Evolutionary conservation across 805 yeast species (phyloP), one percentile per base, ranked within the genome.

Genomic region (Barnettozyma populi): DNA sequence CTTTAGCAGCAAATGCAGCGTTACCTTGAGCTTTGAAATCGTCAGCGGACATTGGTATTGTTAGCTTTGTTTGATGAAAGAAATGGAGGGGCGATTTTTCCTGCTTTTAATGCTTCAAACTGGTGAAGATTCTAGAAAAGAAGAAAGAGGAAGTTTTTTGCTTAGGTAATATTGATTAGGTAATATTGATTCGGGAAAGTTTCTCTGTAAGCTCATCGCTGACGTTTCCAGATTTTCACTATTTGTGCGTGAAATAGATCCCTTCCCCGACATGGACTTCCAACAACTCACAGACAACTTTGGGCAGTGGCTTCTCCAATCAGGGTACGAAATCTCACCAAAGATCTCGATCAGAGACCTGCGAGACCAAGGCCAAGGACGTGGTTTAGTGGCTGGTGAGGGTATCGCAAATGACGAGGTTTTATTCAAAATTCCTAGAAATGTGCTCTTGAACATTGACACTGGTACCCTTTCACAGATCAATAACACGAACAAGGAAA

Each of bases 1-100:
- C 88, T 68, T 94, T 92, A 45, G 90, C 87, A 21, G 89, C 80
- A 64, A 94, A 94, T 39, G 89, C 94, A 54, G 89, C 85, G 72
- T 94, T 94, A 59, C 99, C 99, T 68, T 88, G 84, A 24, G 95
- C 86, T 71, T 94, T 94, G 62, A 65, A 84, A 65, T 84, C 90
- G 52, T 84, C 90, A 40, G 89, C 82, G 27, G 83, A 76, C 78
- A 75, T 76, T 37, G 36, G 23, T 19, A 38, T 29, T 29, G 32
- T 29, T 29, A 7, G n/a, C 32, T 29, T 11, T 29, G 13, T 29
- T 29, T 29, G 32, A 6, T 29, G 3, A 23, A 8, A 23, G 31
- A 36, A 21, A 2, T 31, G 36, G 16, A 11, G 27, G 23, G 39
- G 39, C 24, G 36, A 36, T 11, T 20, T 36, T 21, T 19, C 25